phyloP scores from a whole-genome alignment of 2,329 filamentous ascomycete species.

The Diaporthe caulivora region DNA sequence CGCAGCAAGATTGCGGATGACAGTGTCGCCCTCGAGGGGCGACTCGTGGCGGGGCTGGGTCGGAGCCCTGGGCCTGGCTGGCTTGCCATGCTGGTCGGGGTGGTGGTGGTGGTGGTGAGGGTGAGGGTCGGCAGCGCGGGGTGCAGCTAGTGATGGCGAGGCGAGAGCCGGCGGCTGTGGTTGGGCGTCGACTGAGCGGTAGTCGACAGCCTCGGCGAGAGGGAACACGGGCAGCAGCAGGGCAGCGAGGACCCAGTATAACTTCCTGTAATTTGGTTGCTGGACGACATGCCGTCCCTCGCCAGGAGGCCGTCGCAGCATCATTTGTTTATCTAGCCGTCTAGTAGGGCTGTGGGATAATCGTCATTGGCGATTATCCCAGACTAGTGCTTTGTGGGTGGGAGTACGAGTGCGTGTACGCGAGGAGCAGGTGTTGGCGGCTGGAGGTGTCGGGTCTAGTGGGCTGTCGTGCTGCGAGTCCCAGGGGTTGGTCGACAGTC shows the following conservation, averaged over 20 bases:
- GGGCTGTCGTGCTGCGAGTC: not conserved
- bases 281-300: conserved; percentile 60
- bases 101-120: conserved; percentile 8
- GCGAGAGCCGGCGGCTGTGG: conserved; percentile 42
- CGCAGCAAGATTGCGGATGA: conserved; percentile 41
- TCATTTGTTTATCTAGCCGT: conserved; percentile 50
- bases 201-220: conserved; percentile 61
- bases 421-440: conserved; percentile 1
- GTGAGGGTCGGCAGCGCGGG: conserved; percentile 11
- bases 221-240: conserved; percentile 60
- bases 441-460: conserved; percentile 1
- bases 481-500: not conserved
- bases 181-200: conserved; percentile 56
- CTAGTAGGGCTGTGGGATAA: conserved; percentile 33
- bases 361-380: conserved; percentile 38
- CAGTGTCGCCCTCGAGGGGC: conserved; percentile 37
- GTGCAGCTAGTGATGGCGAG: conserved; percentile 29
- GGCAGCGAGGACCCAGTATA: conserved; percentile 60
- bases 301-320: conserved; percentile 70
- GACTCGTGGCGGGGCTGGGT: conserved; percentile 31
- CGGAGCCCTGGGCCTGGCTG: not conserved
- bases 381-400: not conserved
- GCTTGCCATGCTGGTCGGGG: conserved; percentile 6
- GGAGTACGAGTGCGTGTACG: not conserved
- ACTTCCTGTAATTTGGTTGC: conserved; percentile 50